Conservation (phyloP, 371 early-diverging fungal species). For the Blastocladiella emersonii region DNA sequence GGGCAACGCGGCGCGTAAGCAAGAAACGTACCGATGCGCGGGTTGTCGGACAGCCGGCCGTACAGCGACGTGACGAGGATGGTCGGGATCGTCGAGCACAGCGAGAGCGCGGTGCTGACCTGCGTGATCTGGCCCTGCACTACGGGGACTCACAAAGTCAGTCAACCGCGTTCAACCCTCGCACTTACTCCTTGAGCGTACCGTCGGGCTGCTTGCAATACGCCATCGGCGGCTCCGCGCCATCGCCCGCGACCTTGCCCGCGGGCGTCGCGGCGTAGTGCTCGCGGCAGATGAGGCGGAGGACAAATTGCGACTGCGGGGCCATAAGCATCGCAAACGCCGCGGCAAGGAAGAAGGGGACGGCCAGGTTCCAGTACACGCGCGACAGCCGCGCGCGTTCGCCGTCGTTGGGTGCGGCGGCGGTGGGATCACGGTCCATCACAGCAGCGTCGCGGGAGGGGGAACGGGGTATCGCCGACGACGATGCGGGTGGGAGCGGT, state of each 20-base stretch:
- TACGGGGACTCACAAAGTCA: background rate
- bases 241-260: background rate
- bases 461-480: too few relatives aligned
- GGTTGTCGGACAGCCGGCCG: background rate
- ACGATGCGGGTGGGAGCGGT: too few relatives aligned
- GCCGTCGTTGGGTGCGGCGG: too few relatives aligned
- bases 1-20: too few relatives aligned
- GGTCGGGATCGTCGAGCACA: background rate
- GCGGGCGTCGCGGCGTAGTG: background rate
- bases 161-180: too few relatives aligned
- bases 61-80: background rate
- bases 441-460: too few relatives aligned
- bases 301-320: background rate
- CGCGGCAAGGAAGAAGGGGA: background rate
- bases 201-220: background rate
- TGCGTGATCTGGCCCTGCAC: background rate
- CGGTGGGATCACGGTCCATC: too few relatives aligned
- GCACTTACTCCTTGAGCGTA: background rate
- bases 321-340: background rate
- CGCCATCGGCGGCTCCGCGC: background rate
- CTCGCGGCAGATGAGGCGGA: background rate
- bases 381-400: too few relatives aligned
- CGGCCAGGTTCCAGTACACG: background rate
- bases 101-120: background rate
- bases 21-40: background rate